Conservation (phyloP, 2,329 filamentous ascomycete genomes). For the Claviceps cyperi region DNA sequence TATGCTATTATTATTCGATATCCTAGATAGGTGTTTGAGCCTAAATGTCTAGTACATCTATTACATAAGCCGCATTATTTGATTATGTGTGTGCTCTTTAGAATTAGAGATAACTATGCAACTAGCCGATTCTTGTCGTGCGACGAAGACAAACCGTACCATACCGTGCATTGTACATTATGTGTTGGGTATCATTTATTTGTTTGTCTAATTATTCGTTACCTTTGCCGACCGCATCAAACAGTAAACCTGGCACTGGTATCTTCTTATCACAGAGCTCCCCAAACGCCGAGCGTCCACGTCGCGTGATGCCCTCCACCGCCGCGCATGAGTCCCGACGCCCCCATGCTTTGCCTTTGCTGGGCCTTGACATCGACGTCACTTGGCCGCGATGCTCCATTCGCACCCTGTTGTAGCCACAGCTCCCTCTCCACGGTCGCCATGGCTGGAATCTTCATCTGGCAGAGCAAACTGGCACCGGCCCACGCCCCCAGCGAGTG, state of each 20-base stretch:
- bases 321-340: conserved; percentile 30
- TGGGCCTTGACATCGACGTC: conserved; percentile 45
- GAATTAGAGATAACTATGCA: too few relatives aligned
- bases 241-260: neutral
- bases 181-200: too few relatives aligned
- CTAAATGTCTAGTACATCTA: too few relatives aligned
- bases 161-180: too few relatives aligned
- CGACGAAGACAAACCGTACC: neutral
- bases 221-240: too few relatives aligned
- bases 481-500: conserved; percentile 61
- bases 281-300: conserved; percentile 53
- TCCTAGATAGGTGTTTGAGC: too few relatives aligned
- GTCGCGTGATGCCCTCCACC: conserved; percentile 27
- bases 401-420: conserved; percentile 52
- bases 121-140: conserved; percentile 3
- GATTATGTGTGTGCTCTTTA: neutral
- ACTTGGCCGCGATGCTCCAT: conserved; percentile 42
- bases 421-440: conserved; percentile 57
- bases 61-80: too few relatives aligned
- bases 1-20: too few relatives aligned
- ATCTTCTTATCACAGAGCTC: conserved; percentile 24
- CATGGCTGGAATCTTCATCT: conserved; percentile 53
- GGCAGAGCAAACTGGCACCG: conserved; percentile 55
- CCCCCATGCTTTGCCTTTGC: conserved; percentile 50
- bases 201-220: too few relatives aligned